A percentile compares a stretch with the other conserved stretches of the same genome.
phyloP scores from a whole-genome alignment of 1,139 yeast genomes.

The Hemisphaericaspora xylofermentans region DNA sequence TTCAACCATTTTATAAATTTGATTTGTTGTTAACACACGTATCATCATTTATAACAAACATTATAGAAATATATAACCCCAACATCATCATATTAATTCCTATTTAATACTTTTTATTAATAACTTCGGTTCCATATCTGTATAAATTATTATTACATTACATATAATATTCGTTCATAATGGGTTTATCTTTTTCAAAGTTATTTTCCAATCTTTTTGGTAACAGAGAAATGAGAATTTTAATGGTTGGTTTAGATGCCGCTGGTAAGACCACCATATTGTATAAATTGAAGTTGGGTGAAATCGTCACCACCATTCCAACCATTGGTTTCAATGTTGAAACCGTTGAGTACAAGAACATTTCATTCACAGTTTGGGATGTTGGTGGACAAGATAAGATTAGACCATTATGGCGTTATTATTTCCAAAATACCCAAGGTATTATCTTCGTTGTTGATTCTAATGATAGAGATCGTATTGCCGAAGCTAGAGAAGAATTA shows the following conservation, averaged over 20 bases:
- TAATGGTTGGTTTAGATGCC: conserved; percentile 46
- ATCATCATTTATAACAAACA: neutral
- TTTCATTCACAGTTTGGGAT: conserved; percentile 44
- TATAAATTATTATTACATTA: neutral
- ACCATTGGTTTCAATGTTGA: conserved; percentile 45
- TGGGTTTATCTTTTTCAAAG: conserved; percentile 41
- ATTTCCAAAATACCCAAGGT: conserved; percentile 45
- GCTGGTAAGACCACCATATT: conserved; percentile 46
- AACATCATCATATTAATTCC: neutral
- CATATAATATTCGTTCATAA: conserved; percentile 9
- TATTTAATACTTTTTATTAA: neutral
- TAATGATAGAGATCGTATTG: conserved; percentile 45
- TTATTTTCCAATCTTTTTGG: conserved; percentile 39
- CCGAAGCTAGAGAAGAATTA: conserved; percentile 45
- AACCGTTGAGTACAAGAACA: conserved; percentile 43
- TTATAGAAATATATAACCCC: neutral
- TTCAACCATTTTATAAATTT: too few relatives aligned
- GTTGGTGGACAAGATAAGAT: conserved; percentile 47
- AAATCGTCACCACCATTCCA: conserved; percentile 43
- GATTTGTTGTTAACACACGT: neutral
- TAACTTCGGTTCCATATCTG: neutral
- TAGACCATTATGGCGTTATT: conserved; percentile 46
- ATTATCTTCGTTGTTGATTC: conserved; percentile 44
- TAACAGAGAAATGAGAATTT: conserved; percentile 44
- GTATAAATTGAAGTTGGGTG: conserved; percentile 43